phyloP scores from a whole-genome alignment of 2,329 filamentous ascomycete species.

The Atkinsonella texensis region DNA sequence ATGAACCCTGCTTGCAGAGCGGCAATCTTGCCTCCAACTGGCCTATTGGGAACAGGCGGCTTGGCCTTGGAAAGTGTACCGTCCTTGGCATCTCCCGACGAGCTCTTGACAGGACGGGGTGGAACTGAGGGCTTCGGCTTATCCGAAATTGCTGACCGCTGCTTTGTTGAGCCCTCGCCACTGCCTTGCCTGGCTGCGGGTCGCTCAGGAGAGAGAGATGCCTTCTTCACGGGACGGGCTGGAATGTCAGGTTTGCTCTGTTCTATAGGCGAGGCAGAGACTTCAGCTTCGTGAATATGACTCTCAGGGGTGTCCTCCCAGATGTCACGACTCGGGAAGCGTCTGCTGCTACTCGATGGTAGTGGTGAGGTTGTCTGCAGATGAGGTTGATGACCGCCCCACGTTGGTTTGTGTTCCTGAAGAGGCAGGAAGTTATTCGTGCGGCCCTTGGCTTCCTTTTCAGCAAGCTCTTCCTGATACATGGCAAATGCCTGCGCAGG shows the following conservation, averaged over 20 bases:
- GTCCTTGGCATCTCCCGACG: constrained; percentile 27
- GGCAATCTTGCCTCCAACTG: constrained; percentile 76
- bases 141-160: constrained; percentile 33
- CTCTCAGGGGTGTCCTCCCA: constrained; percentile 93
- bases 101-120: constrained; percentile 45
- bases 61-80: constrained; percentile 55
- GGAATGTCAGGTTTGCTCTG: constrained; percentile 18
- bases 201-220: constrained; percentile 27
- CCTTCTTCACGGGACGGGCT: constrained; percentile 25
- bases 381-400: constrained; percentile 35
- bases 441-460: constrained; percentile 32
- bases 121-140: constrained; percentile 50
- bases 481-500: constrained; percentile 55
- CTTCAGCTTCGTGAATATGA: constrained; percentile 64
- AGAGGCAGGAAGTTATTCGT: constrained; percentile 17
- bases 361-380: constrained; percentile 35
- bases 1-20: constrained; percentile 85
- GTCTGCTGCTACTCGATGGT: constrained; percentile 43
- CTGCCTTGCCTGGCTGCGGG: constrained; percentile 37
- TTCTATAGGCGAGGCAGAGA: constrained; percentile 29
- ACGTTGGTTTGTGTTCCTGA: constrained; percentile 26
- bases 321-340: constrained; percentile 84
- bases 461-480: constrained; percentile 52
- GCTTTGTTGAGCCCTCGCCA: constrained; percentile 23
- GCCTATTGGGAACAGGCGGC: constrained; percentile 64